phyloP scores from a whole-genome alignment of 2,329 filamentous ascomycete species.

The Beauveria australis region DNA sequence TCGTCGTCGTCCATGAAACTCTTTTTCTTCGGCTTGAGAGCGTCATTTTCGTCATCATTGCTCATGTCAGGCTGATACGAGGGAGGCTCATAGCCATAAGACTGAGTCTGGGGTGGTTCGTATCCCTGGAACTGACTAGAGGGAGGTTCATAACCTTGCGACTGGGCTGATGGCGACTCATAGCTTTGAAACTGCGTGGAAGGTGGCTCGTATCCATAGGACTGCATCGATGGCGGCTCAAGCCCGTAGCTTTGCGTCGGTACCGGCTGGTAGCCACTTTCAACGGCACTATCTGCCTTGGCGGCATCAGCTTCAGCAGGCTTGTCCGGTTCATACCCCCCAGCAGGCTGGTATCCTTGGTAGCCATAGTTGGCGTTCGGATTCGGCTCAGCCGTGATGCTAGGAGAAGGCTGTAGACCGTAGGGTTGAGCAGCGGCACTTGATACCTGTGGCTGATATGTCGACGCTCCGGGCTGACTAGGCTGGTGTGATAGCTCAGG shows the following conservation, averaged over 20 bases:
- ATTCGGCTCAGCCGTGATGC: conserved; percentile 21
- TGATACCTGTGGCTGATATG: conserved; percentile 10
- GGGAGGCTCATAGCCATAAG: conserved; percentile 49
- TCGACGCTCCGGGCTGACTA: neutral
- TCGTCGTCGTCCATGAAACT: conserved; percentile 78
- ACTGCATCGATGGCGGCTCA: conserved; percentile 1
- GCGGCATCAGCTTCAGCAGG: conserved; percentile 14
- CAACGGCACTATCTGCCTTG: conserved; percentile 13
- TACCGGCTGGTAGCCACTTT: conserved; percentile 6
- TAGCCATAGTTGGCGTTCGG: conserved; percentile 18
- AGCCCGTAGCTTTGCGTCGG: neutral
- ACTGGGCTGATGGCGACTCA: neutral
- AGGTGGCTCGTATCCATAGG: conserved; percentile 4
- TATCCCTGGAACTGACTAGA: conserved; percentile 32
- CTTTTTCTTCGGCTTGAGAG: conserved; percentile 62
- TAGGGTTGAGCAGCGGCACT: conserved; percentile 21
- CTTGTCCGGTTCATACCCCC: conserved; percentile 39
- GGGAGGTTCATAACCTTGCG: conserved; percentile 2
- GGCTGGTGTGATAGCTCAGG: neutral
- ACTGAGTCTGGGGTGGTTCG: conserved; percentile 54
- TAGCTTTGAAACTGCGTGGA: neutral
- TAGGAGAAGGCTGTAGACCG: conserved; percentile 19
- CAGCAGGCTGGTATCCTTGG: conserved; percentile 34
- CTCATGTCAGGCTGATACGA: conserved; percentile 46
- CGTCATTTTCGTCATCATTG: conserved; percentile 34